Evolutionary conservation across 2,329 filamentous ascomycete genomes (phyloP).

Genomic region (Plenodomus lindquistii): DNA sequence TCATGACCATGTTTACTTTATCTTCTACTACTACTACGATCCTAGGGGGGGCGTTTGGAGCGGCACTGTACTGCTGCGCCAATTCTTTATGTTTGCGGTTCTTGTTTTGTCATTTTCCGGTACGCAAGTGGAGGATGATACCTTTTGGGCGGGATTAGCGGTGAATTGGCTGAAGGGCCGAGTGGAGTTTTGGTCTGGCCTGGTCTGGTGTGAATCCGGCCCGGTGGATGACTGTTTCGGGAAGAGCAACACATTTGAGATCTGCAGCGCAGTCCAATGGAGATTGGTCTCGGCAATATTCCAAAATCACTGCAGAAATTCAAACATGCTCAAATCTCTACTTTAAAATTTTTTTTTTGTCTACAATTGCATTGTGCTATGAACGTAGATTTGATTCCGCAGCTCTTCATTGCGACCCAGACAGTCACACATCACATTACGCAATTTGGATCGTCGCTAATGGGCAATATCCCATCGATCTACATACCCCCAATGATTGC

Average conservation of each 20-base stretch:
- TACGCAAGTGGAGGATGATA: background rate
- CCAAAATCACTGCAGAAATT: background rate
- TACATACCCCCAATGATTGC: too few species aligned
- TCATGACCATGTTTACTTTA: slow-evolving; percentile 13
- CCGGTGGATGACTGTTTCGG: too few species aligned
- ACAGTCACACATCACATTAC: too few species aligned
- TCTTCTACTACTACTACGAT: background rate
- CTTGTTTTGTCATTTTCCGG: background rate
- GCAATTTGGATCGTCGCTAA: too few species aligned
- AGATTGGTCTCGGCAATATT: background rate
- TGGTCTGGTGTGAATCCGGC: too few species aligned
- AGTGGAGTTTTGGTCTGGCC: too few species aligned
- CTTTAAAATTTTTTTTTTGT: too few species aligned
- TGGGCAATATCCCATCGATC: too few species aligned
- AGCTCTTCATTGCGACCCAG: too few species aligned
- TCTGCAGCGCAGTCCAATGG: background rate
- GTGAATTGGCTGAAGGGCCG: too few species aligned
- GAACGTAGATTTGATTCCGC: too few species aligned
- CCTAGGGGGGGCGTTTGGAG: background rate
- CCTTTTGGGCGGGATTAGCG: background rate
- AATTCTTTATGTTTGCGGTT: background rate
- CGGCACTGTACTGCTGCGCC: background rate
- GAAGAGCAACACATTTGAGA: background rate
- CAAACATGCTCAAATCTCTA: background rate
- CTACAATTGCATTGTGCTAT: too few species aligned